These are phyloP conservation scores for Brassica carinata DNA, from an alignment of 345 rosid species.

Conservation along the genomic window DNA sequence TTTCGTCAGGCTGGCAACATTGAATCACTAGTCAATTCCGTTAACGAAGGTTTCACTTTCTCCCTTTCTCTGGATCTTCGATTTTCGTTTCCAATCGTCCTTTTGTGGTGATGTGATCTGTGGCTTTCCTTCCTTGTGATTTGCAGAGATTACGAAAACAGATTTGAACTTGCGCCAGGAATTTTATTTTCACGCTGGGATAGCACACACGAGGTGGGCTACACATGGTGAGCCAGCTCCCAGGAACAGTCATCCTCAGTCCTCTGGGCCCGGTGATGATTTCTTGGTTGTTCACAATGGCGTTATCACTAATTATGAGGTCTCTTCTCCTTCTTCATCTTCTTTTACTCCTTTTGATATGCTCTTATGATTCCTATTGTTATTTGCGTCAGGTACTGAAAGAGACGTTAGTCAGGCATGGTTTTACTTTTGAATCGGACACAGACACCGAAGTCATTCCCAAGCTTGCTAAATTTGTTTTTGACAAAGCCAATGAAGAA, in stretches of 20 bases:
- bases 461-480: constrained; percentile 88
- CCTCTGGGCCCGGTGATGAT: constrained; percentile 79
- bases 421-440: constrained; percentile 87
- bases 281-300: constrained; percentile 97
- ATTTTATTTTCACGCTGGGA: constrained; percentile 78
- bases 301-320: constrained; percentile 85
- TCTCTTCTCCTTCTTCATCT: constrained; percentile 36
- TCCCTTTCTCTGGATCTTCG: constrained; percentile 13
- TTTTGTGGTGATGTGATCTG: not conserved
- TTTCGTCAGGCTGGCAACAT: constrained; percentile 94
- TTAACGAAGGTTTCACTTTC: constrained; percentile 62
- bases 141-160: constrained; percentile 61
- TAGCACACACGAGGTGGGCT: constrained; percentile 98
- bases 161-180: constrained; percentile 75
- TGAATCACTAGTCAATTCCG: constrained; percentile 93
- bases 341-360: not conserved
- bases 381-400: constrained; percentile 58
- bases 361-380: not conserved
- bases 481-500: constrained; percentile 87
- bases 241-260: constrained; percentile 90
- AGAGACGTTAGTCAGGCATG: constrained; percentile 77
- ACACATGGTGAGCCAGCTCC: constrained; percentile 98
- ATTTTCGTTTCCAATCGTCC: not conserved
- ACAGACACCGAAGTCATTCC: constrained; percentile 98
- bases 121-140: not conserved